These are phyloP conservation scores for Phoma sp. DNA, from an alignment of 2,329 filamentous ascomycete genomes.

Conservation along the genomic window DNA sequence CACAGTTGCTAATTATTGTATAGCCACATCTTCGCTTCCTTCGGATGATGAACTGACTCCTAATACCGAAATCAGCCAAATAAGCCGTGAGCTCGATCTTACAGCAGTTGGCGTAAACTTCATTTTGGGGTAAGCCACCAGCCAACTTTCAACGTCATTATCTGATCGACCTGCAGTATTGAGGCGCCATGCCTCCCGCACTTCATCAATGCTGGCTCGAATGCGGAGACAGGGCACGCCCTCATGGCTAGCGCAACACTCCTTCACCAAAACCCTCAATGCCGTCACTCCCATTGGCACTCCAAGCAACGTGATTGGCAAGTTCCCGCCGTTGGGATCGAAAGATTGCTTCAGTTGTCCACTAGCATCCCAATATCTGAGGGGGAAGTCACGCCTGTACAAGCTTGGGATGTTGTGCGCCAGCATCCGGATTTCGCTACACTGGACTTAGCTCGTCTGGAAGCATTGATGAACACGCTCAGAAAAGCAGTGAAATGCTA, in stretches of 20 bases:
- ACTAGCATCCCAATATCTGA: constrained; percentile 21
- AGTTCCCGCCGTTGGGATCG: not conserved
- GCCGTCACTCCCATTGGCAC: not conserved
- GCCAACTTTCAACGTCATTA: too few relatives aligned
- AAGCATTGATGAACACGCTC: not conserved
- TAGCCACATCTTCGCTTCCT: not conserved
- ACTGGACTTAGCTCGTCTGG: not conserved
- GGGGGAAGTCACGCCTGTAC: constrained; percentile 45
- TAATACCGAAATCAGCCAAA: not conserved
- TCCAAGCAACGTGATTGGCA: not conserved
- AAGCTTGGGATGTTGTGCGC: constrained; percentile 46
- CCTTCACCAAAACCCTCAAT: not conserved
- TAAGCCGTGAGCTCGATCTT: not conserved
- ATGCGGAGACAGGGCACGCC: not conserved
- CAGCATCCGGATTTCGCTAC: constrained; percentile 3
- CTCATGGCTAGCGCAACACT: not conserved
- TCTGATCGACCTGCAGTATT: not conserved
- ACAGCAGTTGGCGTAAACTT: not conserved
- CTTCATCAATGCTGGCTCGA: not conserved
- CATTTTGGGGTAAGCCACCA: not conserved
- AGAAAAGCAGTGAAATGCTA: not conserved
- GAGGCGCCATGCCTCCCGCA: not conserved
- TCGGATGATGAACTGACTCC: not conserved
- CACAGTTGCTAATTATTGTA: too few relatives aligned
- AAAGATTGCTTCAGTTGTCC: not conserved